These are phyloP conservation scores for Rheum nobile DNA, from an alignment of 148 eudicot genomes.

Conservation along the genomic window DNA sequence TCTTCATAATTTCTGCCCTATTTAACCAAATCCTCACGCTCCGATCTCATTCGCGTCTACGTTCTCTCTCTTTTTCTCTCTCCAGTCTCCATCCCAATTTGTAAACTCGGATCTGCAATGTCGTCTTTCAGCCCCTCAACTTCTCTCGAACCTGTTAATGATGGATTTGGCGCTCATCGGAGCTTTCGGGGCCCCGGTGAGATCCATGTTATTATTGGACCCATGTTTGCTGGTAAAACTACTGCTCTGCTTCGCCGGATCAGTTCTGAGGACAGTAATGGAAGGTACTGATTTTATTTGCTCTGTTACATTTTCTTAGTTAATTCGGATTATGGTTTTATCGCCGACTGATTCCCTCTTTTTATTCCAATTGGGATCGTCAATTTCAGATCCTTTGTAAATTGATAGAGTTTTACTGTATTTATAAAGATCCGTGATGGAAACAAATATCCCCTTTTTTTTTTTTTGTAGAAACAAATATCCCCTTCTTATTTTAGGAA, in stretches of 20 bases:
- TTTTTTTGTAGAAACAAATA: no score
- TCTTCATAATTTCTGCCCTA: neutral
- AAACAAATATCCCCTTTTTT: no score
- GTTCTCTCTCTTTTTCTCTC: neutral
- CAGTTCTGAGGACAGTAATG: conserved; percentile 29
- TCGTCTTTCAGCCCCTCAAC: neutral
- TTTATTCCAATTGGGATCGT: neutral
- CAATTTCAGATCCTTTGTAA: neutral
- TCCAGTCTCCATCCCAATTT: neutral
- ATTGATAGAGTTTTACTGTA: neutral
- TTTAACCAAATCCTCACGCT: neutral
- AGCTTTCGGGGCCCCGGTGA: conserved; percentile 21
- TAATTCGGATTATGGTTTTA: no score
- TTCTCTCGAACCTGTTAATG: neutral
- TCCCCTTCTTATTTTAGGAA: neutral
- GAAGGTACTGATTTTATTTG: neutral
- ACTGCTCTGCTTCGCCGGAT: conserved; percentile 63
- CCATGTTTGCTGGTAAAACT: conserved; percentile 96
- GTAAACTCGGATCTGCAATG: neutral
- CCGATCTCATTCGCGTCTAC: neutral
- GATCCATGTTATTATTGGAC: conserved; percentile 77
- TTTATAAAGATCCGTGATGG: neutral
- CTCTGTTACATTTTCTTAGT: no score
- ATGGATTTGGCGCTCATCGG: neutral
- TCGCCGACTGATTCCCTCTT: neutral